Base-by-base conservation (phyloP, 768 basidiomycete genomes). In the Ramaria sp. region DNA sequence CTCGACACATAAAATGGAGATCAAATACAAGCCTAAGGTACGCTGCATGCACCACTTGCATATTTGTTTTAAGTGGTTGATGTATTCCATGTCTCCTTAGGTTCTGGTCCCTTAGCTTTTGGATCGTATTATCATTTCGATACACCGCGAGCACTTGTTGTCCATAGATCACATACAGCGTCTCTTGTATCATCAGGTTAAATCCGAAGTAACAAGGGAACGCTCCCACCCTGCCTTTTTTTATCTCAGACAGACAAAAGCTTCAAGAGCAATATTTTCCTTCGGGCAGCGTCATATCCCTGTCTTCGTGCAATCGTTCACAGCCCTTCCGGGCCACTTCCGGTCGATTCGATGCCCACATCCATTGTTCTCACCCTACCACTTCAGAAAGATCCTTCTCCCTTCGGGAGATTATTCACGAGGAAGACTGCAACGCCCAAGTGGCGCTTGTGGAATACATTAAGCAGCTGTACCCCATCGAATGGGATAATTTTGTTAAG, bases 401-500 rank as follows among this genome's bases (percentile, higher is more conserved):
- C 65, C 78, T 99, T 37, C 81, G 96, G 47, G 96, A 99, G 70
- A 99, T 99, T 62, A 99, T 99, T 59, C 82, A 94, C 55, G 96
- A 99, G 68, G 94, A 98, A 66, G 94, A 98, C 63, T 83, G 87
- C 65, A 95, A 81, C 65, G 97, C 95, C 7, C 90, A 95, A 3
- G 96, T 99, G 55, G 98, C 96, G 8, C 75, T 97, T 22, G 78
- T 99, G 55, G 96, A 99, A 70, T 99, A 99, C 68, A 74, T 98
- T 66, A 99, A 99, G 70, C 96, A 99, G 67, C 76, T 99, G 45
- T 95, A 98, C 66, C 95, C 96, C 18, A 78, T 97, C 56, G 96
- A 99, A 66, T 99, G 96, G 96, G 96, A 97, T 72, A 99, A 99
- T 69, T 99, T 99, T 64, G 96, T 99, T 61, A 93, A 94, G 74